Base-by-base conservation (phyloP, 441 rosid species). In the Gossypium laxum region DNA sequence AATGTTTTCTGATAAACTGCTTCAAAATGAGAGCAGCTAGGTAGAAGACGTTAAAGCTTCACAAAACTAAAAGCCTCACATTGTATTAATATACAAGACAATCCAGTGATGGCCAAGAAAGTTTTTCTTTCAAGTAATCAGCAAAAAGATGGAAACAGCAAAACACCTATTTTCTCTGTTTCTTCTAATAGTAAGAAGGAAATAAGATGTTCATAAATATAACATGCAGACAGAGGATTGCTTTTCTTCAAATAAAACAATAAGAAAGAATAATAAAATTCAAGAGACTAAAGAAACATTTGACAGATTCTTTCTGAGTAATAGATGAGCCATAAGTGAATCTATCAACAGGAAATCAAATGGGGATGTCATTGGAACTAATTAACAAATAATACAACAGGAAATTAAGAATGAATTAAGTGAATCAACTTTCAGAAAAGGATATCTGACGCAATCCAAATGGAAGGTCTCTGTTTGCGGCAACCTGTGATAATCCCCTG, bases 361-460 rank as follows among this genome's bases (percentile, higher is more conserved):
- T 52, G 18, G 17, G 50, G 0, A 17, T 17, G 30, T 30, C 43
- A 14, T 26, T 58, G 26, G 43, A 43, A 43, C 47, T 6, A 24
- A 8, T 19, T 5, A 66, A 50, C 24, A 14, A 64, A 15, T 7
- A 43, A 52, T 45, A 26, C 30, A 17, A 59, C 56, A 55, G 19
- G 52, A 50, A 51, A 17, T 7, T 32, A 21, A 6, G 32, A 30
- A 22, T 41, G 19, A 38, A 14, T 14, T 22, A 38, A 26, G 24
- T 14, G 45, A 63, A 65, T 51, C 14, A 22, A 61, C 51, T 47
- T 14, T 62, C 71, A 24, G 48, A 48, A 79, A 82, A 90, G 97
- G 97, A 91, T 94, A 94, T 91, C 84, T 94, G 98, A 26, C 97
- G 91, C 84, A 94, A 74, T 75, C 96, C 97, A 50, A 84, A 73